Conservation (phyloP, 2,329 filamentous ascomycete species). For the Coniochaeta hoffmannii region DNA sequence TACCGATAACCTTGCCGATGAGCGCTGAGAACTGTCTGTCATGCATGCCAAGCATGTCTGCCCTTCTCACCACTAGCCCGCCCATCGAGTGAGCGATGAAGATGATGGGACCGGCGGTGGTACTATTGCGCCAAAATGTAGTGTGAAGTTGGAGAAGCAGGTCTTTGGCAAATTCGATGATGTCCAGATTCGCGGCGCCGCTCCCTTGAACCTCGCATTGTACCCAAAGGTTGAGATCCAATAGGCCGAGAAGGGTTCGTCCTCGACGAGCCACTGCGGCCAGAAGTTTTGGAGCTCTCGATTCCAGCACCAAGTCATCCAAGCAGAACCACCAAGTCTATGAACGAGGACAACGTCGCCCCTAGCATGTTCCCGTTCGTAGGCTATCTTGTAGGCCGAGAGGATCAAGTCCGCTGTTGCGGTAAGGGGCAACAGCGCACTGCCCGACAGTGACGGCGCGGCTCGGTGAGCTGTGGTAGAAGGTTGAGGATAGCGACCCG, state of each 20-base stretch:
- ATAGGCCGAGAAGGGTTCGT: neutral
- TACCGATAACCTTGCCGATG: neutral
- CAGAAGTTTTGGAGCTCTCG: slow-evolving; percentile 1
- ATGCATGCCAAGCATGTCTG: slow-evolving; percentile 1
- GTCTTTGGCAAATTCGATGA: slow-evolving; percentile 4
- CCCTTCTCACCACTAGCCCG: slow-evolving; percentile 10
- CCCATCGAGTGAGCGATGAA: slow-evolving; percentile 13
- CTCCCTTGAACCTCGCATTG: neutral
- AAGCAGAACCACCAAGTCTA: slow-evolving; percentile 3
- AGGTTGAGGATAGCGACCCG: neutral
- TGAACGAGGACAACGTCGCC: slow-evolving; percentile 4
- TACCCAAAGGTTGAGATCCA: slow-evolving; percentile 3
- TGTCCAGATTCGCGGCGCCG: slow-evolving; percentile 2
- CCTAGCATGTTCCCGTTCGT: neutral
- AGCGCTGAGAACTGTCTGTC: slow-evolving; percentile 2
- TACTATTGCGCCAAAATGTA: neutral
- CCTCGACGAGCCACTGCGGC: slow-evolving; percentile 1
- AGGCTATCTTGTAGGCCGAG: neutral
- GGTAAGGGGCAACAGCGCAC: neutral
- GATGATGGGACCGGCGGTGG: slow-evolving; percentile 5
- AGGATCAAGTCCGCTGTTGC: neutral
- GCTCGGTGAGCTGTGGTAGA: neutral
- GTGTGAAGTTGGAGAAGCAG: slow-evolving; percentile 3
- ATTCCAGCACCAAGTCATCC: slow-evolving; percentile 3
- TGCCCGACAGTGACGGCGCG: neutral